Percentiles rank a stretch among this genome's conserved stretches.
Conservation (phyloP, 1,139 yeast genomes). For the Hemisphaericaspora xylofermentans region DNA sequence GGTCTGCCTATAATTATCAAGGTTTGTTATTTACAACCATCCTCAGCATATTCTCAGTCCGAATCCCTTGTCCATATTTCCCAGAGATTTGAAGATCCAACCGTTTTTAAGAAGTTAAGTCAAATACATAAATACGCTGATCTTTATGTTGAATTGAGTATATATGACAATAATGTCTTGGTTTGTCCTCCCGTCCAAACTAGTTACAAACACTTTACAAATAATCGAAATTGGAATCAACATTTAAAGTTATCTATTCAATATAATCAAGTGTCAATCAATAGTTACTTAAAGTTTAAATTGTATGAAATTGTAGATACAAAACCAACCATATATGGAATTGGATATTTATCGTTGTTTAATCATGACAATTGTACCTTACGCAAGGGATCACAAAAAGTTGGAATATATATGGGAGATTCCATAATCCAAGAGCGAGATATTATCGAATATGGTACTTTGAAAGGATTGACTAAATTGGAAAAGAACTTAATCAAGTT, state of each 20-base stretch:
- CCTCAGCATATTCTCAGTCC: constrained; percentile 20
- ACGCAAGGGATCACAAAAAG: constrained; percentile 40
- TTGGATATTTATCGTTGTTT: constrained; percentile 61
- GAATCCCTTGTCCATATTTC: constrained; percentile 49
- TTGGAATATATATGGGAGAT: constrained; percentile 22
- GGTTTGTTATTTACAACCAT: constrained; percentile 31
- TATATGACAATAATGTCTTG: constrained; percentile 60
- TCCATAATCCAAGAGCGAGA: constrained; percentile 4
- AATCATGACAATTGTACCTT: constrained; percentile 34
- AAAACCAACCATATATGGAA: constrained; percentile 51
- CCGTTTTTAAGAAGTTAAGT: constrained; percentile 48
- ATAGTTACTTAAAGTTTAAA: constrained; percentile 59
- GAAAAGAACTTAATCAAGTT: constrained; percentile 61
- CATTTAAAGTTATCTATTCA: constrained; percentile 71
- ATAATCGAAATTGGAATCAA: constrained; percentile 47
- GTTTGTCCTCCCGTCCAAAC: constrained; percentile 70
- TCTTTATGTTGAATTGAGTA: constrained; percentile 58
- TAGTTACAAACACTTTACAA: constrained; percentile 58
- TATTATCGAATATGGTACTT: constrained; percentile 23
- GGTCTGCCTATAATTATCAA: constrained; percentile 47
- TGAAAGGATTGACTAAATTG: constrained; percentile 30
- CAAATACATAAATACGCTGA: constrained; percentile 56
- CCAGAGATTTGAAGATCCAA: constrained; percentile 55
- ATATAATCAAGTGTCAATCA: constrained; percentile 65
- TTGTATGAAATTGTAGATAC: constrained; percentile 66